Evolutionary conservation across 2,329 filamentous ascomycete genomes (phyloP).

Genomic region (Trichoderma sp.): DNA sequence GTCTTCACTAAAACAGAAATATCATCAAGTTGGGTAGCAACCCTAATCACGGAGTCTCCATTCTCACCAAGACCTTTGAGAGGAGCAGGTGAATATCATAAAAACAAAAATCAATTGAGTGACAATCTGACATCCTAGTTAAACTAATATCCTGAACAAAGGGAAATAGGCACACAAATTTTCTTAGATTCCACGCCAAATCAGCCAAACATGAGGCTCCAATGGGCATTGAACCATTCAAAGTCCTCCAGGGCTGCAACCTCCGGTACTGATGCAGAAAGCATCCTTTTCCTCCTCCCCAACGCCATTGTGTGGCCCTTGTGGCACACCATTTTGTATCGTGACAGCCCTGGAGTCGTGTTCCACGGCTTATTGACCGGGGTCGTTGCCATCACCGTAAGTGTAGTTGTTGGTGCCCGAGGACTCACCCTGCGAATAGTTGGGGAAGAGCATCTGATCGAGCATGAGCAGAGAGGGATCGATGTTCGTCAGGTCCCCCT

Average conservation of each 20-base stretch:
- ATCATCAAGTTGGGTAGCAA: not conserved
- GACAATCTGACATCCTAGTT: not conserved
- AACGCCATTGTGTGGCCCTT: not conserved
- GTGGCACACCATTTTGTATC: not conserved
- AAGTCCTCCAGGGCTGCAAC: not conserved
- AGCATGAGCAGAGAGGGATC: not conserved
- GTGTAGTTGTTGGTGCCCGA: not conserved
- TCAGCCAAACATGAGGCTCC: not conserved
- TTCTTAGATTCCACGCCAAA: not conserved
- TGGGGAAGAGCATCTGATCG: not conserved
- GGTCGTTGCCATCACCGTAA: not conserved
- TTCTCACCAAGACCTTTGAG: not conserved
- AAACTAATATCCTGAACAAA: not conserved
- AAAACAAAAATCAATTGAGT: constrained; percentile 7
- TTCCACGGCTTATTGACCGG: not conserved
- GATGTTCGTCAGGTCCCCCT: not conserved
- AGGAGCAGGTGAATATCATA: not conserved
- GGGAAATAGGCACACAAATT: not conserved
- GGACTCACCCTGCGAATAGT: not conserved
- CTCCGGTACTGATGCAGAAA: not conserved
- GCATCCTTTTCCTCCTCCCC: not conserved
- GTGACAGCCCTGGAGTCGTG: not conserved
- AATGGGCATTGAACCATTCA: not conserved
- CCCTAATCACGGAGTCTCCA: not conserved
- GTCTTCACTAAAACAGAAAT: not conserved